Base-by-base conservation (phyloP, 495 filamentous ascomycete genomes). In the Trichocladium uniseriatum region DNA sequence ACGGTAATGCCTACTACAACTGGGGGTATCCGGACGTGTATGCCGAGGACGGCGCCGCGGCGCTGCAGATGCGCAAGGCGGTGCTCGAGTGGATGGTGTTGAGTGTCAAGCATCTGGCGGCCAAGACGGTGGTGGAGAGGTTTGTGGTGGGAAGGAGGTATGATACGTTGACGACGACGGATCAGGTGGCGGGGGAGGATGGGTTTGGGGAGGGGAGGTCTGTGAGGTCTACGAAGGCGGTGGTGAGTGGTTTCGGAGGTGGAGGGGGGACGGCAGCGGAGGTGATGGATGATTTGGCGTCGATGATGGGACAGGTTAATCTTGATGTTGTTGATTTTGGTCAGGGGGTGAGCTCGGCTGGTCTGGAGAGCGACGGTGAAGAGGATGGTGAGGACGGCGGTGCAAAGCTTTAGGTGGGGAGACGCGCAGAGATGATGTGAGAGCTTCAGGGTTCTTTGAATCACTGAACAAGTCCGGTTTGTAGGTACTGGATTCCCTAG, bases 21-120 rank as follows among this genome's bases (percentile, higher is more conserved):
- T 64, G 61, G 61, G 38, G 56, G 9, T 31, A 47, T 16, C 49
- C 61, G 2, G 59, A 60, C 31, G 50, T 62, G 0, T 34, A 31
- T 29, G 22, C 3, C 5, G 10, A 32, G 5, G 21, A 46, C 22
- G 43, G 32, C 5, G 7, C 16, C 15, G 43, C 16, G 10, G 31
- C 31, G 4, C 4, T 4, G 24, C 3, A 27, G 24, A 27, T 8
- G 31, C 31, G 31, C 31, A 5, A 11, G 5, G 9, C 7, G 9
- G 31, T 14, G 31, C 31, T 32, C 31, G 31, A 32, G 31, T 32
- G 5, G 31, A 14, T 32, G 9, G 10, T 32, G 5, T 4, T 32
- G 9, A 10, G 5, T 4, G 9, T 32, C 9, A 32, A 32, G 31
- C 9, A 10, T 10, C 31, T 6, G 31, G 7, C 13, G 5, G 7